These are phyloP conservation scores for Cryphonectria naterciae DNA, from an alignment of 2,329 filamentous ascomycete species.

Conservation along the genomic window DNA sequence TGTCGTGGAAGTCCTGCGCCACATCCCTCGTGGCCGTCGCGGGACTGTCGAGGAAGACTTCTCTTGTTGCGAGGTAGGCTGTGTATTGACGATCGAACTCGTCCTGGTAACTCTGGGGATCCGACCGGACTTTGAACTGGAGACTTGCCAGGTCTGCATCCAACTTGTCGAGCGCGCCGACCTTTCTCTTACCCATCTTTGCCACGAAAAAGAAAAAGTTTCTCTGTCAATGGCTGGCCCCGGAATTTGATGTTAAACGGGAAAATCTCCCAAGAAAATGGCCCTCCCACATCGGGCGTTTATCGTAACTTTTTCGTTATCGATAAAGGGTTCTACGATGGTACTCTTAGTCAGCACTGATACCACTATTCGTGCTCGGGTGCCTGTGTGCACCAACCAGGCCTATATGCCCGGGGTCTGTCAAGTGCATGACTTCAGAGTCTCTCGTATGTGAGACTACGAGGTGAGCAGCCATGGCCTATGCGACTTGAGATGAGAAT, in stretches of 20 bases:
- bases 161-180: constrained; percentile 92
- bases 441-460: too few relatives aligned
- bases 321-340: background rate
- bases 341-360: background rate
- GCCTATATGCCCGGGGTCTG: too few relatives aligned
- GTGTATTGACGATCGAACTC: constrained; percentile 88
- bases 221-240: background rate
- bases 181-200: constrained; percentile 81
- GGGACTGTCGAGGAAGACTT: constrained; percentile 88
- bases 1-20: constrained; percentile 82
- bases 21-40: constrained; percentile 76
- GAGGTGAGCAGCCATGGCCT: too few relatives aligned
- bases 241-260: background rate
- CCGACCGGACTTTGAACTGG: constrained; percentile 87
- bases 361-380: background rate
- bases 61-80: constrained; percentile 88
- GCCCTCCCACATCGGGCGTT: background rate
- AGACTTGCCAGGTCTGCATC: constrained; percentile 88
- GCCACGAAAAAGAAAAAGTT: background rate
- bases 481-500: too few relatives aligned
- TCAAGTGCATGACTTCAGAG: too few relatives aligned
- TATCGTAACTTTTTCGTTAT: constrained; percentile 17
- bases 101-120: constrained; percentile 83
- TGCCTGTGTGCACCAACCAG: too few relatives aligned
- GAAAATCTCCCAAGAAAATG: constrained; percentile 13